Base-by-base conservation (phyloP, 345 rosid genomes). In the Rhizophora apiculata region DNA sequence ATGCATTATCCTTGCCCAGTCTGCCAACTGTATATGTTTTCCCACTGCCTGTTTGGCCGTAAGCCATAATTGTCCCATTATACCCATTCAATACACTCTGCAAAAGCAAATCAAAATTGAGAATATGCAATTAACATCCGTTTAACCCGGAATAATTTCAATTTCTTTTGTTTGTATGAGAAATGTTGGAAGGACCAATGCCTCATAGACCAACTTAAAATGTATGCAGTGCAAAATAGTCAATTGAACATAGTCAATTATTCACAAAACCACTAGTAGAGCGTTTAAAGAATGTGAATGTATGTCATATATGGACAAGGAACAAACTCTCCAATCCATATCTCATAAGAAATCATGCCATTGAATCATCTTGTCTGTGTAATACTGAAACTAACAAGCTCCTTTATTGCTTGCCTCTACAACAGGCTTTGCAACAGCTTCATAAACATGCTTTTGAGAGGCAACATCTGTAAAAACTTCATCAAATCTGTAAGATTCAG, bases 31-130 rank as follows among this genome's bases (percentile, higher is more conserved):
- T 91, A 74, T 88, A 89, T 53, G 98, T 94, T 79, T 94, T 94
- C 27, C 98, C 97, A 0, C 91, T 94, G 18, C 97, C 97, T 0
- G 97, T 94, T 84, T 94, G 98, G 73, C 98, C 98, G 13, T 94
- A 94, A 67, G 97, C 98, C 98, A 94, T 91, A 60, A 94, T 83
- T 3, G 98, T 94, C 64, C 97, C 98, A 78, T 94, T 94, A 74
- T 94, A 94, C 59, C 98, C 98, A 79, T 60, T 80, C 92, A 89
- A 57, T 54, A 94, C 97, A 73, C 97, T 83, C 98, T 94, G 86
- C 86, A 75, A 76, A 85, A 74, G 62, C 32, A 68, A 16, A 13
- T 60, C 37, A 74, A 53, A 54, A 66, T 34, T 39, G 6, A 20
- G 51, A 36, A 55, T 26, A 49, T 8, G 52, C 16, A 32, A 73